Evolutionary conservation across 352 stramenopile species (phyloP), one percentile per base, ranked within the genome.

Genomic region (Globisporangium megalacanthum): DNA sequence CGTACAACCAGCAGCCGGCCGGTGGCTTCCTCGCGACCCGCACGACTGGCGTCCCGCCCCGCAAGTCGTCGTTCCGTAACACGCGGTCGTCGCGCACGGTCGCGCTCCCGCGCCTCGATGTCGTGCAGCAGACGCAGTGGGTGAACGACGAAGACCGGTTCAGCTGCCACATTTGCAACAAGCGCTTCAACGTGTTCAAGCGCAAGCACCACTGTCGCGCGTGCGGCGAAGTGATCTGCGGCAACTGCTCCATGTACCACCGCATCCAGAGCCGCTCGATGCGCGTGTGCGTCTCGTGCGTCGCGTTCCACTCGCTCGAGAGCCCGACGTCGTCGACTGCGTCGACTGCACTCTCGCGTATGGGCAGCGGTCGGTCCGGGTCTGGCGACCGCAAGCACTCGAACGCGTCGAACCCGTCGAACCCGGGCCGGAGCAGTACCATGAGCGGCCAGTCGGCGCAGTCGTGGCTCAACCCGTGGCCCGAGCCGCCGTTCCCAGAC

Each of bases 111-210:
- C 69, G 79, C 53, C 62, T 94, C 1, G 79, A 91, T 49, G 72
- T 92, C 46, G 81, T 92, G 8, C 82, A 94, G 52, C 71, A 90
- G 56, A 85, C 75, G 10, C 83, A 85, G 54, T 95, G 85, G 85
- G 80, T 93, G 13, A 92, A 92, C 31, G 83, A 93, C 55, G 80
- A 92, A 52, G 83, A 92, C 55, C 79, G 80, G 2, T 89, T 91
- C 59, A 91, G 79, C 51, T 95, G 85, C 60, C 79, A 92, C 65
- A 92, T 95, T 31, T 95, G 85, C 66, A 91, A 89, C 72, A 92
- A 91, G 65, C 83, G 83, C 45, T 93, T 93, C 71, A 92, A 72
- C 66, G 76, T 95, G 76, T 93, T 95, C 58, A 86, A 90, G 60
- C 85, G 80, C 56, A 95, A 95, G 60, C 85, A 95, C 64, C 85